Percentiles rank a stretch among this genome's conserved stretches.
These are phyloP conservation scores for Trichoderma parareesei DNA, from an alignment of 495 filamentous ascomycete genomes.

Conservation along the genomic window DNA sequence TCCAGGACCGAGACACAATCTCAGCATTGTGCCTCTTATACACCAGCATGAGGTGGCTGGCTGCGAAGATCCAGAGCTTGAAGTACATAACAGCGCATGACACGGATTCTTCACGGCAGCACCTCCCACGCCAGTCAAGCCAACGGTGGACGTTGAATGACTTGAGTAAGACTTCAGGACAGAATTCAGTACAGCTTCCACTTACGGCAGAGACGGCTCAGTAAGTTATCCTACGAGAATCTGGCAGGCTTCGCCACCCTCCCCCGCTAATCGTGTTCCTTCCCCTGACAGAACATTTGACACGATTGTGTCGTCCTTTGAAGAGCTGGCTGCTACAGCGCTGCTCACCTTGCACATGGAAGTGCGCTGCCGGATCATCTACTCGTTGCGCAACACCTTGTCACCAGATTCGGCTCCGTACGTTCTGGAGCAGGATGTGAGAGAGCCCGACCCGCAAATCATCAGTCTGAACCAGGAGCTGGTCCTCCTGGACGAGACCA, in stretches of 20 bases:
- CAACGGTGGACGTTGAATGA: constrained; percentile 78
- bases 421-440: constrained; percentile 64
- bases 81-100: constrained; percentile 60
- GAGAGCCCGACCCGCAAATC: constrained; percentile 70
- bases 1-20: constrained; percentile 81
- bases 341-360: constrained; percentile 83
- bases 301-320: constrained; percentile 69
- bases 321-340: constrained; percentile 63
- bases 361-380: constrained; percentile 71
- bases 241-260: neutral
- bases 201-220: constrained; percentile 77
- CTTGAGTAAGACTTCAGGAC: constrained; percentile 36
- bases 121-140: constrained; percentile 38
- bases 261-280: neutral
- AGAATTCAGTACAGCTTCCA: constrained; percentile 69
- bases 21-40: constrained; percentile 78
- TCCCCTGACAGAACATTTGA: constrained; percentile 61
- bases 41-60: constrained; percentile 97
- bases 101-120: constrained; percentile 42
- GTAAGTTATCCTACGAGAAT: constrained; percentile 33
- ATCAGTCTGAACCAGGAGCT: constrained; percentile 72
- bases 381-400: constrained; percentile 49
- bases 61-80: constrained; percentile 65
- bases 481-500: constrained; percentile 72
- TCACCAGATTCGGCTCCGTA: constrained; percentile 54